phyloP scores from a whole-genome alignment of 2,329 filamentous ascomycete species.

The Aspergillus pseudoterreus region DNA sequence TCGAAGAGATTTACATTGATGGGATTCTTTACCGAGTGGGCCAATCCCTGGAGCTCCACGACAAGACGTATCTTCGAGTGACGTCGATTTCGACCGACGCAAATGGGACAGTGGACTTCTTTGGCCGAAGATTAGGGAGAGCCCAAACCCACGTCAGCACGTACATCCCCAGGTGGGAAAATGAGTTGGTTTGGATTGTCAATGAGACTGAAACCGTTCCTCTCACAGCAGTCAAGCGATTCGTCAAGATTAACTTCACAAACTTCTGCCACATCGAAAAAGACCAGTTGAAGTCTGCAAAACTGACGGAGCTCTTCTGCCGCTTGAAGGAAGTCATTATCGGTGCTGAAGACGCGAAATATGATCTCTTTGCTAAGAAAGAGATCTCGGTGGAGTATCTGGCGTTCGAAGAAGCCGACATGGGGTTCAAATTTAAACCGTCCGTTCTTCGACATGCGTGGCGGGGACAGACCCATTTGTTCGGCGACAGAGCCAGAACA shows the following conservation, averaged over 20 bases:
- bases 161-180: conserved; percentile 31
- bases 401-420: conserved; percentile 26
- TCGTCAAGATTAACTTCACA: conserved; percentile 50
- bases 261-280: conserved; percentile 42
- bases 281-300: conserved; percentile 27
- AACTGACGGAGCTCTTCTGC: conserved; percentile 28
- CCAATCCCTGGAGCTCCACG: conserved; percentile 35
- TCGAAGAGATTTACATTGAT: conserved; percentile 14
- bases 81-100: conserved; percentile 21
- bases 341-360: conserved; percentile 15
- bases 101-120: conserved; percentile 28
- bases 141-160: conserved; percentile 27
- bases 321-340: conserved; percentile 27
- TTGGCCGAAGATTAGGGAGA: conserved; percentile 36
- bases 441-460: conserved; percentile 26
- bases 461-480: conserved; percentile 29
- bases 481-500: conserved; percentile 20
- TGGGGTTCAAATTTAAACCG: conserved; percentile 9
- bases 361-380: not conserved
- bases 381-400: conserved; percentile 28
- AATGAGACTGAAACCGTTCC: conserved; percentile 43
- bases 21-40: conserved; percentile 23
- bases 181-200: conserved; percentile 46
- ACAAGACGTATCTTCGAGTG: conserved; percentile 42
- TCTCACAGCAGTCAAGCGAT: conserved; percentile 34